These are phyloP conservation scores for Aspergillus sojae DNA, from an alignment of 2,329 filamentous ascomycete genomes.

Conservation along the genomic window DNA sequence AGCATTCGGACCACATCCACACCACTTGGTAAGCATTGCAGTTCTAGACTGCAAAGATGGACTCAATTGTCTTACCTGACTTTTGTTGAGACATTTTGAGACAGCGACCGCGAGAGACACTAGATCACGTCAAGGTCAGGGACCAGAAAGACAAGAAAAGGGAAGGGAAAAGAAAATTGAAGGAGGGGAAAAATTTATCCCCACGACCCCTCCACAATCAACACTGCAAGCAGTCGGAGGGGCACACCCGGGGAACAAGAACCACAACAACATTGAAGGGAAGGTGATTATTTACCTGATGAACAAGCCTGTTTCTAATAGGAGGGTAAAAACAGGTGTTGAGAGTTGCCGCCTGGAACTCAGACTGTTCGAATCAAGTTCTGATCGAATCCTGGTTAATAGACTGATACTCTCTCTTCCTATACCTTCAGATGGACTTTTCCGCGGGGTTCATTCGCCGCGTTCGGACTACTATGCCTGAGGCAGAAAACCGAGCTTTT, in stretches of 20 bases:
- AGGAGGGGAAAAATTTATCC: conserved; percentile 11
- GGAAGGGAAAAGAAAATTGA: conserved; percentile 6
- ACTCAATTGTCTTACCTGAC: conserved; percentile 35
- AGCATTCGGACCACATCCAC: conserved; percentile 17
- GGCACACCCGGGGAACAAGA: not conserved
- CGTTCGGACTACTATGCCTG: conserved; percentile 17
- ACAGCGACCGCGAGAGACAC: conserved; percentile 25
- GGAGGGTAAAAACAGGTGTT: not conserved
- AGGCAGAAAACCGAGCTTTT: not conserved
- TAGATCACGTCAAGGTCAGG: conserved; percentile 17
- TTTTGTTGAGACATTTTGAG: conserved; percentile 44
- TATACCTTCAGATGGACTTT: not conserved
- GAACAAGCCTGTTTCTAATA: not conserved
- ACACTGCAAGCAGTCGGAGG: not conserved
- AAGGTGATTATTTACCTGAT: not conserved
- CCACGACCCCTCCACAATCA: conserved; percentile 10
- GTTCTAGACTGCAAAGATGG: conserved; percentile 16
- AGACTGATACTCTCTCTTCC: not conserved
- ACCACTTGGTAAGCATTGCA: conserved; percentile 14
- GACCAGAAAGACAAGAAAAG: conserved; percentile 11
- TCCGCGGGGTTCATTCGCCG: conserved; percentile 18
- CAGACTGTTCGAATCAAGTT: not conserved
- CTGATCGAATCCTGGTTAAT: not conserved
- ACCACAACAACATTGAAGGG: not conserved
- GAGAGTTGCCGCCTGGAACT: not conserved